Percentiles rank a stretch among this genome's conserved stretches.
Evolutionary conservation across 164 flowering plant species (phyloP).

Genomic region (Nymphaea colorata): DNA sequence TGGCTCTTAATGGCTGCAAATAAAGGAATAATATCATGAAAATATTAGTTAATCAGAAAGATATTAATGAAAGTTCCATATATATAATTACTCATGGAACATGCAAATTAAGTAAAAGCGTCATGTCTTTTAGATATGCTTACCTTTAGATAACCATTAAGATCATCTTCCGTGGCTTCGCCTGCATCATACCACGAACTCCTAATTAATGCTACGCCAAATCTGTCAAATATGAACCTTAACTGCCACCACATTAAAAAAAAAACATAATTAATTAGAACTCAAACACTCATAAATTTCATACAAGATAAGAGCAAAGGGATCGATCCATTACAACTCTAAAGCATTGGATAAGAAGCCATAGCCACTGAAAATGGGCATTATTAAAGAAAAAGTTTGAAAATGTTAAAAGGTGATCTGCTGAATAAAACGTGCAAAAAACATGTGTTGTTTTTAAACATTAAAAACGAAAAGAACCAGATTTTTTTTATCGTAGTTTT

Average conservation of each 20-base stretch:
- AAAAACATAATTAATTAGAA: neutral
- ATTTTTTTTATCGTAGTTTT: too few relatives aligned
- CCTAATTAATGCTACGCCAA: conserved; percentile 54
- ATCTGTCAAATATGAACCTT: conserved; percentile 61
- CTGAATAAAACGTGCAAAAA: too few relatives aligned
- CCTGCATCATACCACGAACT: conserved; percentile 73
- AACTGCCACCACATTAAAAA: conserved; percentile 26
- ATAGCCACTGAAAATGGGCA: too few relatives aligned
- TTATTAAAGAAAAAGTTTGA: too few relatives aligned
- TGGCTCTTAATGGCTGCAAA: conserved; percentile 64
- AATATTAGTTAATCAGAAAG: too few relatives aligned
- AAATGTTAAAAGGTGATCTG: too few relatives aligned
- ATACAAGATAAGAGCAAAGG: neutral
- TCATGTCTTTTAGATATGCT: neutral
- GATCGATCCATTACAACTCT: too few relatives aligned
- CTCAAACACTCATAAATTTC: too few relatives aligned
- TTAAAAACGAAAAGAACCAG: too few relatives aligned
- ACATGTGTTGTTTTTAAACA: too few relatives aligned
- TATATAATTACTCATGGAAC: neutral
- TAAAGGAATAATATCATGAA: conserved; percentile 3
- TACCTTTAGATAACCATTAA: conserved; percentile 81
- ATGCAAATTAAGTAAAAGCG: neutral
- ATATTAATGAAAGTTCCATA: too few relatives aligned
- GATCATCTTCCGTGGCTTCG: conserved; percentile 39
- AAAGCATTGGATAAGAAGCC: too few relatives aligned